Evolutionary conservation across 495 filamentous ascomycete species (phyloP).

Genomic region (Viridothelium virens): DNA sequence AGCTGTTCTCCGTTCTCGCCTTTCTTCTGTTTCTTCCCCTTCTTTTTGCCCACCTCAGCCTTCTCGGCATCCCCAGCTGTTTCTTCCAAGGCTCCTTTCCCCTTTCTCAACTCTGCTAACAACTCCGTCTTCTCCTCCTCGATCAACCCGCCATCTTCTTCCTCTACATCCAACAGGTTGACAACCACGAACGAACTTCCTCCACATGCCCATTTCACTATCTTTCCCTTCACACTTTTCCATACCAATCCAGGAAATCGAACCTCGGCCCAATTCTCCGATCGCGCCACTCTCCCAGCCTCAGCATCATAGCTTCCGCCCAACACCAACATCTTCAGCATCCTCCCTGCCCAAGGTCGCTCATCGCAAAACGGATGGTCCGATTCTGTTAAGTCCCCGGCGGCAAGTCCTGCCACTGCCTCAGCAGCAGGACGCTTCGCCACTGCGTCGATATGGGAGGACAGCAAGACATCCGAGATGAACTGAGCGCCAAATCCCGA

Average conservation of each 20-base stretch:
- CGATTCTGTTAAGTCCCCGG: constrained; percentile 51
- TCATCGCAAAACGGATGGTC: constrained; percentile 45
- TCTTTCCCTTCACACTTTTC: constrained; percentile 53
- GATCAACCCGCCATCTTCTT: constrained; percentile 72
- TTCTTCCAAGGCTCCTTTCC: constrained; percentile 45
- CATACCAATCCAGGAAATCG: constrained; percentile 54
- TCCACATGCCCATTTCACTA: constrained; percentile 81
- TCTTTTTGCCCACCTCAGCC: constrained; percentile 22
- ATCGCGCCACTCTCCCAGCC: constrained; percentile 39
- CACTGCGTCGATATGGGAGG: constrained; percentile 37
- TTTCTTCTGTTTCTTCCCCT: constrained; percentile 40
- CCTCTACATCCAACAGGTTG: constrained; percentile 67
- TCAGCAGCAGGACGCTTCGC: constrained; percentile 56
- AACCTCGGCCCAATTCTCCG: constrained; percentile 68
- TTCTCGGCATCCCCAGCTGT: constrained; percentile 34
- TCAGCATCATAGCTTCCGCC: constrained; percentile 79
- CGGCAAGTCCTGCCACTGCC: constrained; percentile 62
- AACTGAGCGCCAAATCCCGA: constrained; percentile 81
- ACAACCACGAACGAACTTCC: constrained; percentile 75
- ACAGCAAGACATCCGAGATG: constrained; percentile 71
- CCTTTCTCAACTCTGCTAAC: constrained; percentile 54
- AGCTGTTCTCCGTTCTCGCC: constrained; percentile 38
- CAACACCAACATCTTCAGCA: constrained; percentile 81
- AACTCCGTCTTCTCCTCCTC: constrained; percentile 57
- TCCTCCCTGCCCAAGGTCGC: constrained; percentile 62